A percentile compares a stretch with the other conserved stretches of the same genome.
These are phyloP conservation scores for Sinapis alba DNA, from an alignment of 441 rosid species.

Conservation along the genomic window DNA sequence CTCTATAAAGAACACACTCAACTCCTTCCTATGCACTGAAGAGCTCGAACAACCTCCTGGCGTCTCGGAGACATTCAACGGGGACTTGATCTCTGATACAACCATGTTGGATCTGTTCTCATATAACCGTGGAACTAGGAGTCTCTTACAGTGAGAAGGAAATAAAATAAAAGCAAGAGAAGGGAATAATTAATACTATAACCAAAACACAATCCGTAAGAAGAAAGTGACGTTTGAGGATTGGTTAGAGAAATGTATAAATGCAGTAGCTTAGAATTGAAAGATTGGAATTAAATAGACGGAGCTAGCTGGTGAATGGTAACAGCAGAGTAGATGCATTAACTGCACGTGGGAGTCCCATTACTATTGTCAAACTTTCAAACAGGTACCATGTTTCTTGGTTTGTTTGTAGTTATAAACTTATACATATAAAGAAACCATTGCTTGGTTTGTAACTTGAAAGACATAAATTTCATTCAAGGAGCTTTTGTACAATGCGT, in stretches of 20 bases:
- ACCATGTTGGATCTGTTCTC: constrained; percentile 45
- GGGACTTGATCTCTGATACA: constrained; percentile 68
- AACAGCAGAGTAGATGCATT: constrained; percentile 32
- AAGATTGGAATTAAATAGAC: constrained; percentile 33
- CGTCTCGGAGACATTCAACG: constrained; percentile 46
- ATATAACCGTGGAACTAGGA: constrained; percentile 11
- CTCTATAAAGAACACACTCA: constrained; percentile 69
- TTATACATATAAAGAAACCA: neutral
- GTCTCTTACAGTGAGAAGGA: neutral
- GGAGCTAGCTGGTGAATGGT: constrained; percentile 41
- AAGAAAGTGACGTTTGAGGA: constrained; percentile 31
- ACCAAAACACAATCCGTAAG: constrained; percentile 15
- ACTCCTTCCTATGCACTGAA: constrained; percentile 61
- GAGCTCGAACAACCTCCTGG: constrained; percentile 44
- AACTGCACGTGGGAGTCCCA: constrained; percentile 37
- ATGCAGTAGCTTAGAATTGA: constrained; percentile 35
- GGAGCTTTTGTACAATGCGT: constrained; percentile 1
- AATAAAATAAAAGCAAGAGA: constrained; percentile 4
- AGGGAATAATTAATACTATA: neutral
- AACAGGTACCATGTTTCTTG: constrained; percentile 17
- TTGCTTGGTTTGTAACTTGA: constrained; percentile 12
- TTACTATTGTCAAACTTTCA: neutral
- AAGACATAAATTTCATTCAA: constrained; percentile 20
- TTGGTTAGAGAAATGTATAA: constrained; percentile 38
- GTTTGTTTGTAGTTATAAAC: too few species aligned